Evolutionary conservation across 805 yeast genomes (phyloP), one percentile per base, ranked within the genome.

Genomic region (Ogataea neopini): DNA sequence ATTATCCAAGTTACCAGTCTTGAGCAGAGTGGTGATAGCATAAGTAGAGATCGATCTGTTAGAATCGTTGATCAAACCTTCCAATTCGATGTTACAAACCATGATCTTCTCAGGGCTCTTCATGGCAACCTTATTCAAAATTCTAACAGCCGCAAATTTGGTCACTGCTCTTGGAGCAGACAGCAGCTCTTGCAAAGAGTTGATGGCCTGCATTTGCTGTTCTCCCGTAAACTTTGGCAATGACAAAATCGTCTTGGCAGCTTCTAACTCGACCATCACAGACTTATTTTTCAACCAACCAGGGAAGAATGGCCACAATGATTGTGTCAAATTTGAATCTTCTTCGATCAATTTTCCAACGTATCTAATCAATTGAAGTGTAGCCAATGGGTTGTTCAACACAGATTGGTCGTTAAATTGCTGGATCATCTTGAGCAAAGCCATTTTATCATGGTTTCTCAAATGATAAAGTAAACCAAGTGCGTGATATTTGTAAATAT

Each of bases 401-500:
- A 81, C 63, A 19, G 80, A 72, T 47, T 80, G 83, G 40, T 75
- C 69, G 35, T 74, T 75, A 59, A 87, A 81, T 50, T 88, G 88
- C 60, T 90, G 88, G 60, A 91, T 85, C 73, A 94, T 75, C 68
- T 92, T 92, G 77, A 88, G 79, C 60, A 94, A 74, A 2, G 97
- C 96, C 92, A 94, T 89, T 59, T 86, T 84, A 65, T 94, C 99
- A 66, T 86, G 96, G 60, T 84, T 84, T 66, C 95, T 82, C 68
- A 94, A 77, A 58, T 87, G 86, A 66, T 90, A 91, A 58, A 95
- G 72, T 59, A 94, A 76, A 19, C 97, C 97, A 57, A 94, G 74
- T 2, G 99, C 97, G 68, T 94, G 98, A 70, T 92, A 94, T 73
- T 94, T 98, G 49, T 96, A 79, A 75, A 88, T 85, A 68, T 78